Conservation (phyloP, 179 eudicot genomes). For the Spergularia azorica region DNA sequence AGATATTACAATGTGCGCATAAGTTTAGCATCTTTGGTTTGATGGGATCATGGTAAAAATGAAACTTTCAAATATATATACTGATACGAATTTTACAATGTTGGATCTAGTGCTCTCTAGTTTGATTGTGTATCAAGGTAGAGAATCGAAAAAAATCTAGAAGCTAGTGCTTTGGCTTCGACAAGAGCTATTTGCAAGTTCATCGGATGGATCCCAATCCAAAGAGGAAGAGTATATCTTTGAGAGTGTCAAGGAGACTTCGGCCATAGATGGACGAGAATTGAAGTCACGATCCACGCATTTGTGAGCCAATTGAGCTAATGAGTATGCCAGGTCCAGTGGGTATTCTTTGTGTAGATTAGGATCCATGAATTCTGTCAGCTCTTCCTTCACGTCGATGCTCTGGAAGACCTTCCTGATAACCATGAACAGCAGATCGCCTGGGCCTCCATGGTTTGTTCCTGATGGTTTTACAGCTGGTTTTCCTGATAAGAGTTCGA, state of each 20-base stretch:
- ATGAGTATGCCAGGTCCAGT: slow-evolving; percentile 58
- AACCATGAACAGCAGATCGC: slow-evolving; percentile 35
- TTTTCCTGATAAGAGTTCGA: slow-evolving; percentile 69
- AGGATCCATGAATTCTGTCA: slow-evolving; percentile 54
- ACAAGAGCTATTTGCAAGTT: slow-evolving; percentile 35
- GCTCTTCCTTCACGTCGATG: slow-evolving; percentile 55
- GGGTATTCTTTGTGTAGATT: slow-evolving; percentile 54
- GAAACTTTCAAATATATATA: not conserved
- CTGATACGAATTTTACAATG: not conserved
- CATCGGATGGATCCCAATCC: slow-evolving; percentile 77
- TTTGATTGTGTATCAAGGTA: slow-evolving; percentile 5
- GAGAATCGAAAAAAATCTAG: not conserved
- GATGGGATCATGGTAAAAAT: not conserved
- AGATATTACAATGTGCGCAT: slow-evolving; percentile 1
- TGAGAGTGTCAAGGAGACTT: slow-evolving; percentile 51
- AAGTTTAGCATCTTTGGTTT: not conserved
- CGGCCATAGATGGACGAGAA: slow-evolving; percentile 47
- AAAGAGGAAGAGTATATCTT: slow-evolving; percentile 55
- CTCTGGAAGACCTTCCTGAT: slow-evolving; percentile 48
- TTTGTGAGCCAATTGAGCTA: slow-evolving; percentile 55
- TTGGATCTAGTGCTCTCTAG: not conserved
- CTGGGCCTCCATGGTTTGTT: slow-evolving; percentile 24
- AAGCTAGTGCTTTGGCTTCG: slow-evolving; percentile 23
- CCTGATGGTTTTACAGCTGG: slow-evolving; percentile 34
- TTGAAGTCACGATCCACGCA: slow-evolving; percentile 59